Evolutionary conservation across 2,329 filamentous ascomycete species (phyloP).

Genomic region (Cordyceps militaris): DNA sequence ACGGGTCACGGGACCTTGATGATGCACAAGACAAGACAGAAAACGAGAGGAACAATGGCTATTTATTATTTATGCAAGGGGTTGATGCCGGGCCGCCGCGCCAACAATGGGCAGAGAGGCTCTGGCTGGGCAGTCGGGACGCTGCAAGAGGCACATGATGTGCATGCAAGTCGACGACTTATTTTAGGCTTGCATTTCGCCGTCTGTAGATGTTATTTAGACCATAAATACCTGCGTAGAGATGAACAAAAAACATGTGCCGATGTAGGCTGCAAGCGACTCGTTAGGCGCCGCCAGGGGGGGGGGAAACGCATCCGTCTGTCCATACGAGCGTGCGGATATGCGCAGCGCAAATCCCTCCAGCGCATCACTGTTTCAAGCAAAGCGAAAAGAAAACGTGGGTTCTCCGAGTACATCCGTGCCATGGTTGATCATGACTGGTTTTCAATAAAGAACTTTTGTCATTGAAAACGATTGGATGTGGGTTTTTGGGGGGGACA

Average conservation of each 20-base stretch:
- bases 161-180: not conserved
- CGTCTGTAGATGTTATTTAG: too few relatives aligned
- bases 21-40: not conserved
- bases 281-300: not conserved
- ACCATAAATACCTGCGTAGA: too few relatives aligned
- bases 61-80: not conserved
- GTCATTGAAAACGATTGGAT: not conserved
- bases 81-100: not conserved
- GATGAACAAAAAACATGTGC: not conserved
- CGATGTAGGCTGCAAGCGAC: not conserved
- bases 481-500: not conserved
- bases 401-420: not conserved
- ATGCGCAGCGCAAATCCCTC: not conserved
- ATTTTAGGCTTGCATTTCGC: too few relatives aligned
- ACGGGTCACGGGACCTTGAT: not conserved
- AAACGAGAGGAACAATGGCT: not conserved
- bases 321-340: not conserved
- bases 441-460: too few relatives aligned
- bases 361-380: not conserved
- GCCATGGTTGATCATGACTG: not conserved
- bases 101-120: not conserved
- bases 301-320: not conserved
- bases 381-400: too few relatives aligned
- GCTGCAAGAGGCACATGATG: constrained; percentile 2
- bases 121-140: not conserved